Base-by-base conservation (phyloP, 805 yeast species). In the Pichia kluyveri region DNA sequence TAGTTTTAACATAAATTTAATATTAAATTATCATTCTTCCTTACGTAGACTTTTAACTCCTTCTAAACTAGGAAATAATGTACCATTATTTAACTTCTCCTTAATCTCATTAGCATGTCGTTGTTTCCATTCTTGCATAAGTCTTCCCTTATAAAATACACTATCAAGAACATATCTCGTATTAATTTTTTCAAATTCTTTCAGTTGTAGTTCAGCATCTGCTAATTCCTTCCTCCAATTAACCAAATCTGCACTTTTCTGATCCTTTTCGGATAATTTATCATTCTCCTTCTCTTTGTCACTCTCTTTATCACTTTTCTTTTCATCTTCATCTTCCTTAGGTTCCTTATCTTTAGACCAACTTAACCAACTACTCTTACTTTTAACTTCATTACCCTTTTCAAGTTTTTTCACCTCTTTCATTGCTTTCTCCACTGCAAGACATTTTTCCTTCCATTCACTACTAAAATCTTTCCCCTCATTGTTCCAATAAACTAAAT, bases 101-200 rank as follows among this genome's bases (percentile, higher is more conserved):
- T 59, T 56, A 30, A 63, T 52, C 49, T 62, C 62, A 40, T 57
- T 60, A 45, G 60, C 62, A 42, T 56, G 56, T 46, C 59, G 56
- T 39, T 62, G 67, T 50, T 73, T 72, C 38, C 60, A 56, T 46
- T 63, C 61, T 39, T 59, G 60, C 40, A 67, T 60, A 27, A 75
- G 54, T 48, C 83, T 57, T 36, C 64, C 60, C 48, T 60, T 67
- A 56, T 70, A 76, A 38, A 77, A 68, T 31, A 64, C 68, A 15
- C 59, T 51, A 55, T 73, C 69, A 43, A 77, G 60, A 37, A 57
- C 62, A 55, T 63, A 76, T 37, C 64, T 60, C 47, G 65, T 69
- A 55, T 72, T n/a, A 0, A 36, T 36, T 18, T 49, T 51, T 17
- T 49, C 54, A 30, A 46, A 49, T 8, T 52, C 51, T 14, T 39